Base-by-base conservation (phyloP, 805 yeast species). In the Komagataella populi region DNA sequence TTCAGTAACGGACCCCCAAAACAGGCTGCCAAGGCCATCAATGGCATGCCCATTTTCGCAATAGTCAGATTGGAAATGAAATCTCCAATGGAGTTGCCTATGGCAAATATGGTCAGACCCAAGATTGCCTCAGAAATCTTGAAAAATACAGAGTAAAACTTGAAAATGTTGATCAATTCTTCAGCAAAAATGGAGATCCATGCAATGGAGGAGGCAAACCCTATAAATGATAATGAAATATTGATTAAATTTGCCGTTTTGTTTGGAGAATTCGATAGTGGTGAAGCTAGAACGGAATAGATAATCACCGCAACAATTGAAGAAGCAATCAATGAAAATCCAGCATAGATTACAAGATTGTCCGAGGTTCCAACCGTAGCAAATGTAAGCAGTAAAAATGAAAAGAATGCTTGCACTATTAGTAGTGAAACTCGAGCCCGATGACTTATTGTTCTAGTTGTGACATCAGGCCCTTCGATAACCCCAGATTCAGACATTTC, bases 21-120 rank as follows among this genome's bases (percentile, higher is more conserved):
- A 60, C 98, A 90, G 0, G 97, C 96, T 24, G 93, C 86, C n/a
- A 93, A 70, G 0, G 97, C 97, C 85, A 91, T 85, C 48, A 84
- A 73, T 0, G 96, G 87, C 67, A 79, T 81, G 0, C 96, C 96
- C 73, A 87, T 76, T 52, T 70, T 70, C 0, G 96, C 89, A 23
- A 91, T 78, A 0, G 95, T 84, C 43, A 84, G 63, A 57, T 91
- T 88, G 0, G 96, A 84, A 1, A 90, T 81, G 48, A 90, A 69
- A 61, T 91, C 99, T 5, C 98, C 97, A 6, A 86, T 69, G 1
- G 96, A 90, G 63, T 91, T 93, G 4, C 99, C 98, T 53, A 91
- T 68, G 0, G 98, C 96, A 64, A 91, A 85, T 0, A 91, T 73
- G 0, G 98, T 91, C 8, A 89, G 68, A 0, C 99, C 99, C 23